Conservation (phyloP, 805 yeast species). For the Starmera quercuum region DNA sequence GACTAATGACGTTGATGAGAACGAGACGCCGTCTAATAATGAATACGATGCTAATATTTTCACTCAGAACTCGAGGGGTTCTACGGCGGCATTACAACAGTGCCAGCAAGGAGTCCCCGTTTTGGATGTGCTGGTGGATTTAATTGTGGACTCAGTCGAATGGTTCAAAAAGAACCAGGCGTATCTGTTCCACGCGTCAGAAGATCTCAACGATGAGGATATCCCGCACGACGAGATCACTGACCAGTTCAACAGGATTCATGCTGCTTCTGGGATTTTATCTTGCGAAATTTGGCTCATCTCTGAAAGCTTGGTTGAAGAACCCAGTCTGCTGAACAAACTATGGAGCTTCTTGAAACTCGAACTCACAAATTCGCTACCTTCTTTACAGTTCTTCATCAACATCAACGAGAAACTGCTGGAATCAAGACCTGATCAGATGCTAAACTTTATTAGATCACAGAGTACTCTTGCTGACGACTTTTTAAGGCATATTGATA, state of each 20-base stretch:
- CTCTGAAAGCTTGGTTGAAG: slow-evolving; percentile 81
- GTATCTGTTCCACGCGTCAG: slow-evolving; percentile 4
- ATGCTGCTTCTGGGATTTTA: slow-evolving; percentile 75
- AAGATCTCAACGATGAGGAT: slow-evolving; percentile 6
- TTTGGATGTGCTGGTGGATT: slow-evolving; percentile 35
- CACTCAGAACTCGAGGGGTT: no score
- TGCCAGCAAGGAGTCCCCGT: slow-evolving; percentile 32
- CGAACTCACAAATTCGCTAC: slow-evolving; percentile 47
- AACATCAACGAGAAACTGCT: slow-evolving; percentile 83
- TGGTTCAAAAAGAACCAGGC: slow-evolving; percentile 25
- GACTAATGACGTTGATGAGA: slow-evolving; percentile 6
- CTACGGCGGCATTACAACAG: no score
- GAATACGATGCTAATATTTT: neutral
- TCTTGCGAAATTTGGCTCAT: slow-evolving; percentile 89
- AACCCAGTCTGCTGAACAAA: slow-evolving; percentile 49
- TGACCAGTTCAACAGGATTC: slow-evolving; percentile 30
- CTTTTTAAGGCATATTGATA: slow-evolving; percentile 73
- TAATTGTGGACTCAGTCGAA: slow-evolving; percentile 31
- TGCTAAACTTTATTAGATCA: slow-evolving; percentile 43
- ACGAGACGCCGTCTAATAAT: slow-evolving; percentile 4
- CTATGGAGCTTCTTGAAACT: slow-evolving; percentile 76
- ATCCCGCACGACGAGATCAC: slow-evolving; percentile 5
- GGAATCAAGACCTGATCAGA: slow-evolving; percentile 69
- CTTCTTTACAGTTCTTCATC: slow-evolving; percentile 74
- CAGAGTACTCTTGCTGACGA: slow-evolving; percentile 51